phyloP scores from a whole-genome alignment of 208 protist species.

The Wallacemonas rigidus region DNA sequence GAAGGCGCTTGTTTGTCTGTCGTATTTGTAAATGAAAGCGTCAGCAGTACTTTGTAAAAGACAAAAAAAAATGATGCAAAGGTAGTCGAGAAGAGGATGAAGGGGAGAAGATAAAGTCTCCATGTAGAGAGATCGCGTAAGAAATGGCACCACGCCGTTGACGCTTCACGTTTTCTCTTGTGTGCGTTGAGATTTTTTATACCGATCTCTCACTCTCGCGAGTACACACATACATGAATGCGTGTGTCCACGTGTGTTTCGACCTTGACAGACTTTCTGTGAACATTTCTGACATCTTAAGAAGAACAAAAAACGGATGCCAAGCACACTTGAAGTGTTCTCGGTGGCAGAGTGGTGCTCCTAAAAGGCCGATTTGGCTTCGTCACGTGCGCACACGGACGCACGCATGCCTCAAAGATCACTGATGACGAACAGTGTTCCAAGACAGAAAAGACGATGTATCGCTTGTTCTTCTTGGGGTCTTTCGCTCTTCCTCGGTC shows the following conservation, averaged over 20 bases:
- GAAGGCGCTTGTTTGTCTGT: constrained; percentile 7
- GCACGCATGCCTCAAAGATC: too few relatives aligned
- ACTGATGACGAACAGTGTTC: too few relatives aligned
- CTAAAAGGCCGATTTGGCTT: too few relatives aligned
- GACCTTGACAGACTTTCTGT: not conserved
- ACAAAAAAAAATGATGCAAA: not conserved
- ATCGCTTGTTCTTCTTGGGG: too few relatives aligned
- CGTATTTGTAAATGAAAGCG: not conserved
- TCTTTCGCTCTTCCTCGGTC: too few relatives aligned
- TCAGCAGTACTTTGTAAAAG: not conserved
- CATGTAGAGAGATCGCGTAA: too few relatives aligned
- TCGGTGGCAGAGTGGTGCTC: too few relatives aligned
- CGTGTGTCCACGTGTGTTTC: not conserved
- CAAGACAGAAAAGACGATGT: too few relatives aligned
- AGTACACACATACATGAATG: not conserved
- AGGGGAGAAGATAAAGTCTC: not conserved
- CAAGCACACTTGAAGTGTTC: not conserved
- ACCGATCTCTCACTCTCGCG: constrained; percentile 12
- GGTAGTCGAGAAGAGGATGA: not conserved
- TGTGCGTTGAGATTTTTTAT: constrained; percentile 10
- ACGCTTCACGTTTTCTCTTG: constrained; percentile 19
- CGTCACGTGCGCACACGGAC: too few relatives aligned
- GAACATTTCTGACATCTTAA: not conserved
- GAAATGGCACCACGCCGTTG: not conserved
- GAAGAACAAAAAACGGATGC: constrained; percentile 4